Base-by-base conservation (phyloP, 345 rosid species). In the Camelina neglecta region DNA sequence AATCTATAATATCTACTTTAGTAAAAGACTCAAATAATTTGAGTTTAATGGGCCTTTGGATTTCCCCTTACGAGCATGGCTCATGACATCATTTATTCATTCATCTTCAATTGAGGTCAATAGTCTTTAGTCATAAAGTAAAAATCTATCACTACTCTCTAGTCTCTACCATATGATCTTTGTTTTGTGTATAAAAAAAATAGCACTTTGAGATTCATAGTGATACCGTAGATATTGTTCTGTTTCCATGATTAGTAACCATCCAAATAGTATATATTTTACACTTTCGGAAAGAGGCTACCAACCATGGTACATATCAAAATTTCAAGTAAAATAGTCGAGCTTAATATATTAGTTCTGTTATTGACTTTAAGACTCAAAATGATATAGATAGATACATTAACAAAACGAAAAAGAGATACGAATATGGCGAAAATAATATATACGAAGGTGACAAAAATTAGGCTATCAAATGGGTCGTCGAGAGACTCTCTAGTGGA, bases 401-500 rank as follows among this genome's bases (percentile, higher is more conserved):
- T 6, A 59, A n/a, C 63, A 59, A 16, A 59, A 8, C 1, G 4
- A 11, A 35, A 10, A 33, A 31, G 23, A 59, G 15, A 16, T 59
- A 11, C 44, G 42, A 35, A 58, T 9, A 35, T 16, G 13, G 44
- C 15, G 44, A 59, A 59, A 36, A 59, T 1, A 2, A 59, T 35
- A 4, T 59, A 35, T 2, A 59, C 15, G 64, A 36, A 59, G n/a
- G 26, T 59, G 64, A n/a, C 63, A 59, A 16, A 35, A 9, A 16
- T 16, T 60, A 18, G 65, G 48, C 39, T 11, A 38, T 31, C 41
- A 31, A 31, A 21, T 31, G 41, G 62, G 49, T 35, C 9, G 21
- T 57, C 11, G 39, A 57, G 41, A 57, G 41, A 57, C 61, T 31
- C 39, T 57, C 39, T 57, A 36, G 48, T 38, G 16, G n/a, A 36